These are phyloP conservation scores for Ensete ventricosum DNA, from an alignment of 176 grass and related monocot species.

Conservation along the genomic window DNA sequence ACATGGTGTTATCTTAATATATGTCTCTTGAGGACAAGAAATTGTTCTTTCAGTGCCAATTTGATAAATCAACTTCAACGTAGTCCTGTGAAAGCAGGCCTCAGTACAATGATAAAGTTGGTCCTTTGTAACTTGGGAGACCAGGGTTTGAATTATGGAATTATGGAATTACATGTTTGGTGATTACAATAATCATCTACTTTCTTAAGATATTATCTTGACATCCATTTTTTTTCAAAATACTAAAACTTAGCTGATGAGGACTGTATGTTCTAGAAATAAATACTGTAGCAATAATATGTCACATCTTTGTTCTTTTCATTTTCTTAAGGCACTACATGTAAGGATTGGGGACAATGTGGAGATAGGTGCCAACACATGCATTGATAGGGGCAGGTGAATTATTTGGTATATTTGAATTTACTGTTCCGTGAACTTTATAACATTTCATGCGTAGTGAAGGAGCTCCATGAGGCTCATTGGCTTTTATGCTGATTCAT, in stretches of 20 bases:
- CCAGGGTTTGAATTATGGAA: too few relatives aligned
- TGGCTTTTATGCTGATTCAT: not conserved
- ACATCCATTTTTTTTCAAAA: not conserved
- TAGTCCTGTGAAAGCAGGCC: too few relatives aligned
- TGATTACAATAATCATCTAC: too few relatives aligned
- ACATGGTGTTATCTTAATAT: too few relatives aligned
- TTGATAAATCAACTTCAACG: too few relatives aligned
- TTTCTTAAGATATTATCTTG: not conserved
- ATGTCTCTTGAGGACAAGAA: too few relatives aligned
- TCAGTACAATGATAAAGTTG: too few relatives aligned
- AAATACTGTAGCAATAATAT: not conserved
- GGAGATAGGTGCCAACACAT: conserved; percentile 91
- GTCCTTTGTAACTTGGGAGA: too few relatives aligned
- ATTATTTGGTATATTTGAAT: not conserved
- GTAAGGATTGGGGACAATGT: conserved; percentile 67
- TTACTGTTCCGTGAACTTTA: not conserved
- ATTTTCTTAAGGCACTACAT: conserved; percentile 35
- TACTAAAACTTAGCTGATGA: not conserved
- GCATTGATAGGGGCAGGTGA: conserved; percentile 93
- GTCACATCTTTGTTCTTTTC: not conserved
- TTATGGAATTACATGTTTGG: too few relatives aligned
- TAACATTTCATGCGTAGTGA: too few relatives aligned
- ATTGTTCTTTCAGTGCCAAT: too few relatives aligned
- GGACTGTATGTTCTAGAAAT: not conserved
- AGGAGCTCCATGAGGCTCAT: not conserved